phyloP scores from a whole-genome alignment of 768 basidiomycete genomes.

The Albatrellus ellisii region DNA sequence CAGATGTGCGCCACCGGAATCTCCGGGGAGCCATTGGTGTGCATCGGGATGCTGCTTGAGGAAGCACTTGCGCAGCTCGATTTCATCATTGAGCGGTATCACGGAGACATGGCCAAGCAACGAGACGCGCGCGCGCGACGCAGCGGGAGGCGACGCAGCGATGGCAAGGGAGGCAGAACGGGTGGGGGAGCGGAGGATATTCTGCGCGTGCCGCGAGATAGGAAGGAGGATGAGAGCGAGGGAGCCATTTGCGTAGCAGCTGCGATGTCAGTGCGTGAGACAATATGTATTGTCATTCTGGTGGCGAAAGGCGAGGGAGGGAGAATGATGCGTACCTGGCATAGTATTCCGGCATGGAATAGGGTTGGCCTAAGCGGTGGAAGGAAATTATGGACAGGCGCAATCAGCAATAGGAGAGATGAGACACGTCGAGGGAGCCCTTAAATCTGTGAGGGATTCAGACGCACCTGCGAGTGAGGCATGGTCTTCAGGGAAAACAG shows the following conservation, averaged over 20 bases:
- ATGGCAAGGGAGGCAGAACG: slow-evolving; percentile 34
- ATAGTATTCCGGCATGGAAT: slow-evolving; percentile 42
- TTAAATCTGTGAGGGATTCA: neutral
- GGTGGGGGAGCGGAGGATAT: slow-evolving; percentile 27
- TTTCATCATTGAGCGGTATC: slow-evolving; percentile 21
- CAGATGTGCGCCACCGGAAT: slow-evolving; percentile 29
- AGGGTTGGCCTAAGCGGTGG: slow-evolving; percentile 27
- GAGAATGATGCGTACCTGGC: slow-evolving; percentile 25
- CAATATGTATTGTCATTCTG: too few species aligned
- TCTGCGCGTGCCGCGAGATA: slow-evolving; percentile 40
- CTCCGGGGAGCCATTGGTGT: slow-evolving; percentile 36
- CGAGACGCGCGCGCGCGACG: slow-evolving; percentile 33
- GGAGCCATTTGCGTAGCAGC: slow-evolving; percentile 40
- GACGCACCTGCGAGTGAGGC: slow-evolving; percentile 25
- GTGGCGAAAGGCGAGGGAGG: too few species aligned
- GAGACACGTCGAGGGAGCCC: neutral
- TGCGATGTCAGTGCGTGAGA: slow-evolving; percentile 14
- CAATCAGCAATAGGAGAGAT: neutral
- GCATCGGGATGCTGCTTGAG: slow-evolving; percentile 35
- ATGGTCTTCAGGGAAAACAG: slow-evolving; percentile 30
- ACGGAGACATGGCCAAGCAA: slow-evolving; percentile 36
- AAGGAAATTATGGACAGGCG: neutral
- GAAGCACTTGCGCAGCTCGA: slow-evolving; percentile 28
- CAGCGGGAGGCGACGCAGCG: slow-evolving; percentile 25
- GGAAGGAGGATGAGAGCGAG: slow-evolving; percentile 37